These are phyloP conservation scores for Neopestalotiopsis rosae DNA, from an alignment of 2,329 filamentous ascomycete species.

Conservation along the genomic window DNA sequence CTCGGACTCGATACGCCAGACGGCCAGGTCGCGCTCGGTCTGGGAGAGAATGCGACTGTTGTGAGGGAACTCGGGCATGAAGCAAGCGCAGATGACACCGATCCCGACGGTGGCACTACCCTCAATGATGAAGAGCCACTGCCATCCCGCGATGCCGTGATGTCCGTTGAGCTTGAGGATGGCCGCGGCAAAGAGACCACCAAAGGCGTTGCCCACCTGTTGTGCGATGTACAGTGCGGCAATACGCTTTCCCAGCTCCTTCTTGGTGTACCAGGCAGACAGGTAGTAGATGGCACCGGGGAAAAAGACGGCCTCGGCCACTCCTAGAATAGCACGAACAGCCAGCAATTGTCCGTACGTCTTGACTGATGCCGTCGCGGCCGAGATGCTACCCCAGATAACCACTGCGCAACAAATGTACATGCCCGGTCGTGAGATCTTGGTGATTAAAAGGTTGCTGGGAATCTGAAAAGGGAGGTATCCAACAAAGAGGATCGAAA, in stretches of 20 bases:
- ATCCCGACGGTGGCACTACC: constrained; percentile 26
- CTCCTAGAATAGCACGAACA: constrained; percentile 55
- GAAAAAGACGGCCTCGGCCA: constrained; percentile 62
- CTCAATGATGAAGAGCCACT: constrained; percentile 32
- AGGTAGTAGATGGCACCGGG: constrained; percentile 47
- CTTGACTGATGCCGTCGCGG: constrained; percentile 52
- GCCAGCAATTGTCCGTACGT: constrained; percentile 51
- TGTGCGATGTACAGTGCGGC: constrained; percentile 39
- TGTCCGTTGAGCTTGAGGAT: constrained; percentile 33
- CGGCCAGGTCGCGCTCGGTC: constrained; percentile 18
- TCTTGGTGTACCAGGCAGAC: constrained; percentile 46
- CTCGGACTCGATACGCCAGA: constrained; percentile 25
- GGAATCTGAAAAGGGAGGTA: constrained; percentile 45
- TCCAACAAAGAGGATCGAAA: constrained; percentile 41
- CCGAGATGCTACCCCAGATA: constrained; percentile 55
- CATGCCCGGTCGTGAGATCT: constrained; percentile 47
- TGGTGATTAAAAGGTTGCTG: constrained; percentile 41
- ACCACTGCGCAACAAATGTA: constrained; percentile 57
- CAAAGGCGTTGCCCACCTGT: constrained; percentile 40
- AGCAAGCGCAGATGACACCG: constrained; percentile 24
- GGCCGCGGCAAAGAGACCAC: constrained; percentile 40
- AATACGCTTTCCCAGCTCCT: constrained; percentile 39
- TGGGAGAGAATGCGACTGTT: constrained; percentile 18
- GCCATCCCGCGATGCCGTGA: constrained; percentile 32
- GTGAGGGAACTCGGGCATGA: constrained; percentile 29